Evolutionary conservation across 1,284 basidiomycete species (phyloP).

Genomic region (Papiliotrema nemorosa): DNA sequence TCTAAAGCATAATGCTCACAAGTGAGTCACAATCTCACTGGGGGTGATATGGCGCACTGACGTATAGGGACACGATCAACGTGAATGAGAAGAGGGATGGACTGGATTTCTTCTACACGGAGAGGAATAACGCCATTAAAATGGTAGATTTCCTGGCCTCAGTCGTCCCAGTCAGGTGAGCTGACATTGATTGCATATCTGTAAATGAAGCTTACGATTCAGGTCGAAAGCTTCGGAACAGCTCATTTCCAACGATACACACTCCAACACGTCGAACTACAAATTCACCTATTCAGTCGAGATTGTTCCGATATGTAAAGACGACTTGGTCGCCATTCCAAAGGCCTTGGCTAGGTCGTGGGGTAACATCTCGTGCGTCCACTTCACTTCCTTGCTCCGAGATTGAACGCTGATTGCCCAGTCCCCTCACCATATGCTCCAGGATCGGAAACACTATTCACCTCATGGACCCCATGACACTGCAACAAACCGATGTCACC

Average conservation of each 20-base stretch:
- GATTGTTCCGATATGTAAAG: slow-evolving; percentile 95
- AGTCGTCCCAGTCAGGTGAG: slow-evolving; percentile 82
- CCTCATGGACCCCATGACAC: slow-evolving; percentile 81
- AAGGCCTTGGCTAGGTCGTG: slow-evolving; percentile 73
- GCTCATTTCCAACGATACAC: slow-evolving; percentile 86
- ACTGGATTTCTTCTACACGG: slow-evolving; percentile 93
- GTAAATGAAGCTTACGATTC: slow-evolving; percentile 1
- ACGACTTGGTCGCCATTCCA: slow-evolving; percentile 91
- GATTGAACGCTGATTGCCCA: slow-evolving; percentile 18
- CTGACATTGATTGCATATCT: slow-evolving; percentile 5
- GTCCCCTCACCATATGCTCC: slow-evolving; percentile 78
- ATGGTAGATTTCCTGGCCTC: slow-evolving; percentile 93
- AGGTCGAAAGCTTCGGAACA: slow-evolving; percentile 91
- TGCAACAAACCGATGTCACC: slow-evolving; percentile 77
- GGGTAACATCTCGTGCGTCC: slow-evolving; percentile 68
- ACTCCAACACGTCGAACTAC: slow-evolving; percentile 89
- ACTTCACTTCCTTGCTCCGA: neutral
- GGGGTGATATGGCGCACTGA: slow-evolving; percentile 2
- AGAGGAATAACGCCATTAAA: slow-evolving; percentile 85
- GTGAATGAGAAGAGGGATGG: slow-evolving; percentile 93
- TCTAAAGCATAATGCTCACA: slow-evolving; percentile 93
- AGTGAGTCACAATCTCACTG: slow-evolving; percentile 44
- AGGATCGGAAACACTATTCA: slow-evolving; percentile 90
- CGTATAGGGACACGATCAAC: slow-evolving; percentile 80
- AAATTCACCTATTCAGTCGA: slow-evolving; percentile 98